Conservation (phyloP, 208 protist species). For the Polymyxa betae region DNA sequence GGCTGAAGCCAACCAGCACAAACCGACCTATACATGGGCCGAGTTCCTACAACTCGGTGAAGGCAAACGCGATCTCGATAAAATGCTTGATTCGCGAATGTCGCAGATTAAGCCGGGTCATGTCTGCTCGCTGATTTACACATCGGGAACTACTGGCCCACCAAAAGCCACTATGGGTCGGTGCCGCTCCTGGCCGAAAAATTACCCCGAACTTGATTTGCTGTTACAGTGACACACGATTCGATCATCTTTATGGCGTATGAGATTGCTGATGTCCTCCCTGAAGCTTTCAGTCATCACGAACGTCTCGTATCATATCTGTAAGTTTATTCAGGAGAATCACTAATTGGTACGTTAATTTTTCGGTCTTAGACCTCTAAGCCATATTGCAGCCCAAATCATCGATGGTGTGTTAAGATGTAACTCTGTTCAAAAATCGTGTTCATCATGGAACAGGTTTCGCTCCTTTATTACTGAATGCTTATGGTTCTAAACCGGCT, state of each 20-base stretch:
- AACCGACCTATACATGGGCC: background rate
- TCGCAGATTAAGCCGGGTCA: constrained; percentile 52
- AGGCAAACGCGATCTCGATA: background rate
- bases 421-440: background rate
- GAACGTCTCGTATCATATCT: constrained; percentile 67
- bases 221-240: constrained; percentile 72
- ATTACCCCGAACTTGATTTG: too few relatives aligned
- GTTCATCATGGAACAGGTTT: background rate
- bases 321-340: too few relatives aligned
- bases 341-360: too few relatives aligned
- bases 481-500: constrained; percentile 24
- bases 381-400: constrained; percentile 70
- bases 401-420: constrained; percentile 44
- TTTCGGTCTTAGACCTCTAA: constrained; percentile 68
- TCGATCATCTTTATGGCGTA: constrained; percentile 64
- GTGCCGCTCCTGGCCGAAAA: too few relatives aligned
- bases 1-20: background rate
- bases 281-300: background rate
- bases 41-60: background rate
- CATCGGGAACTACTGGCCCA: constrained; percentile 72
- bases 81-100: constrained; percentile 58
- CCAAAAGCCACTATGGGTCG: too few relatives aligned
- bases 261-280: background rate
- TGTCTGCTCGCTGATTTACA: constrained; percentile 74
- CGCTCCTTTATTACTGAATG: constrained; percentile 56